Base-by-base conservation (phyloP, 441 rosid genomes). In the Adansonia grandidieri region DNA sequence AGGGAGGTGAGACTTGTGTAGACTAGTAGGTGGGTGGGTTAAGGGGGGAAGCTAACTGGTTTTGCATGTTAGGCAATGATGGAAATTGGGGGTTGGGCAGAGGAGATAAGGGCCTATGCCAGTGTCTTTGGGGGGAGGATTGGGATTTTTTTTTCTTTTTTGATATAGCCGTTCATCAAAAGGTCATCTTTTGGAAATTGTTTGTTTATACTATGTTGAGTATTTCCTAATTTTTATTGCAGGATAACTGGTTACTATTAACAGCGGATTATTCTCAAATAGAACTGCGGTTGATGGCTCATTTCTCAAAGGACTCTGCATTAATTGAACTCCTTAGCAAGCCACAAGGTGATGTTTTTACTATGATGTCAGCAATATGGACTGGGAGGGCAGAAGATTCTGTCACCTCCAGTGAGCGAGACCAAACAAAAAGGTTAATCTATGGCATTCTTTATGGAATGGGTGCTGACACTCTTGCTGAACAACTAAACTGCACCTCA, bases 231-330 rank as follows among this genome's bases (percentile, higher is more conserved):
- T 40, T 85, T 80, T 80, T 78, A 28, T 83, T 80, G 85, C 92
- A 96, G 99, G 99, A 94, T n/a, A 88, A 92, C 75, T 96, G 98
- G 98, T 79, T 96, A 80, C 81, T 94, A 73, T 82, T 96, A 84
- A 86, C 98, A 50, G 99, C 98, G 68, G 98, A 96, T 88, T 96
- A 96, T 89, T 96, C 98, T 64, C 98, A 96, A 88, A 94, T 96
- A 86, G 99, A 96, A 81, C 80, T 96, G 82, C 94, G 98, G 69
- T 83, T 94, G 51, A 91, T 96, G 98, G 98, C 98, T 72, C 98
- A 96, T 84, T 96, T 94, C 86, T 92, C 99, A 77, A 84, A 85
- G 81, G 99, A 96, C 63, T 77, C 97, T 44, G 79, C 93, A 76
- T 83, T 96, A 79, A 87, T 96, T 83, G 88, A 91, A 82, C 89